A percentile compares a stretch with the other conserved stretches of the same genome.
These are phyloP conservation scores for Mimosa pudica DNA, from an alignment of 306 rosid genomes.

Conservation along the genomic window DNA sequence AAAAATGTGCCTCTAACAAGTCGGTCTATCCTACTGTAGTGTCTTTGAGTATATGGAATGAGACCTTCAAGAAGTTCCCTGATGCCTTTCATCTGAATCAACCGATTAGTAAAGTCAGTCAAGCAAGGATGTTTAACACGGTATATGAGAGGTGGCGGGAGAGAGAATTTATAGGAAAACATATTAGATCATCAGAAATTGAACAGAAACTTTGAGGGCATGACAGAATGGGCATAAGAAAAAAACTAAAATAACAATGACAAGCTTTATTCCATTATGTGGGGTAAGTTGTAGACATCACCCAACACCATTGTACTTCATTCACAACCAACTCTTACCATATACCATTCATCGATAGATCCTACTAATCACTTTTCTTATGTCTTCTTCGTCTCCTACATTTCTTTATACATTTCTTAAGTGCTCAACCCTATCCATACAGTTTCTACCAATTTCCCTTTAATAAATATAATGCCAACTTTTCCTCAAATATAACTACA, in stretches of 20 bases:
- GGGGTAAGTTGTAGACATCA: not conserved
- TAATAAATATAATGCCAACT: not conserved
- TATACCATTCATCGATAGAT: not conserved
- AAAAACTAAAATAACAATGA: not conserved
- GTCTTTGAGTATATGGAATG: slow-evolving; percentile 85
- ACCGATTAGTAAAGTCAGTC: slow-evolving; percentile 12
- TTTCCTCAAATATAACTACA: not conserved
- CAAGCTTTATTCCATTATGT: not conserved
- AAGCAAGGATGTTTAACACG: not conserved
- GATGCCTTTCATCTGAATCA: slow-evolving; percentile 80
- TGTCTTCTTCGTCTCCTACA: not conserved
- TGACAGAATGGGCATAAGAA: not conserved
- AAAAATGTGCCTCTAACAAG: slow-evolving; percentile 80
- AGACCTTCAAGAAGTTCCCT: slow-evolving; percentile 81
- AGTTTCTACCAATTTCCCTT: not conserved
- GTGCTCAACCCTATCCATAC: not conserved
- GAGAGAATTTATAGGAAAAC: not conserved
- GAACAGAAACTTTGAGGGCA: not conserved
- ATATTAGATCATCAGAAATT: not conserved
- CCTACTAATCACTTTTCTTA: not conserved
- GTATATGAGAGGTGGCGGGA: not conserved
- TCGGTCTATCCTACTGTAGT: slow-evolving; percentile 82
- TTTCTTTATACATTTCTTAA: not conserved
- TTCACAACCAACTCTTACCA: not conserved
- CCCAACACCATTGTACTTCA: not conserved